A percentile compares a stretch with the other conserved stretches of the same genome.
Conservation (phyloP, 2,329 filamentous ascomycete genomes). For the Fusarium gaditjirri region DNA sequence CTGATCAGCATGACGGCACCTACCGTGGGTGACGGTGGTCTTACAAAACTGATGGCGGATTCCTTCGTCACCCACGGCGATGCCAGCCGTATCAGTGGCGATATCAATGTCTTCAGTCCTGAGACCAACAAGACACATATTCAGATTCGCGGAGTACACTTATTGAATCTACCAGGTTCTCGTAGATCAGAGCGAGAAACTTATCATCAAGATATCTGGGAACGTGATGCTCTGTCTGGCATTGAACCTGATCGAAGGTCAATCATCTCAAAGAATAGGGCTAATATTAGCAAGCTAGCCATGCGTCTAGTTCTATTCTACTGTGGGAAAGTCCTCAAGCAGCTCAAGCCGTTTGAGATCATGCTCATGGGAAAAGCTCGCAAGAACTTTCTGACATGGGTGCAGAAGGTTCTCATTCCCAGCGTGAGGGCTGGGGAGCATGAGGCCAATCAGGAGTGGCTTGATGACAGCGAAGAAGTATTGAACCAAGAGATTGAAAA, state of each 20-base stretch:
- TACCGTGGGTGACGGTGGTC: no score
- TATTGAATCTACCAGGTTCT: background rate
- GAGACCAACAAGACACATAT: background rate
- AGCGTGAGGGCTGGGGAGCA: background rate
- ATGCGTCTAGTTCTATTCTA: background rate
- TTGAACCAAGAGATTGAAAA: background rate
- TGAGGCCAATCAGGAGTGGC: background rate
- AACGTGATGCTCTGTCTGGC: background rate
- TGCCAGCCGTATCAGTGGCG: background rate
- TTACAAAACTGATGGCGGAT: background rate
- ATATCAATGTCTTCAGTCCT: background rate
- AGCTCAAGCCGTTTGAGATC: background rate
- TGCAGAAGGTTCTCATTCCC: background rate
- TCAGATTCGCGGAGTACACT: background rate
- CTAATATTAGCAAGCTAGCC: background rate
- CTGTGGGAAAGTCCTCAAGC: background rate
- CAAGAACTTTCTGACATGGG: background rate
- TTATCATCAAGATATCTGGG: background rate
- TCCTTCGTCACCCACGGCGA: background rate
- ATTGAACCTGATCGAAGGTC: background rate
- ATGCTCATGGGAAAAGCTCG: background rate
- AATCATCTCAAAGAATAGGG: background rate
- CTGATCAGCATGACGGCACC: background rate
- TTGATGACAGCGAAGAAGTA: background rate
- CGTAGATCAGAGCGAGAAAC: background rate